phyloP scores from a whole-genome alignment of 192 early-diverging fungal genomes.

The Umbelopsis isabellina region DNA sequence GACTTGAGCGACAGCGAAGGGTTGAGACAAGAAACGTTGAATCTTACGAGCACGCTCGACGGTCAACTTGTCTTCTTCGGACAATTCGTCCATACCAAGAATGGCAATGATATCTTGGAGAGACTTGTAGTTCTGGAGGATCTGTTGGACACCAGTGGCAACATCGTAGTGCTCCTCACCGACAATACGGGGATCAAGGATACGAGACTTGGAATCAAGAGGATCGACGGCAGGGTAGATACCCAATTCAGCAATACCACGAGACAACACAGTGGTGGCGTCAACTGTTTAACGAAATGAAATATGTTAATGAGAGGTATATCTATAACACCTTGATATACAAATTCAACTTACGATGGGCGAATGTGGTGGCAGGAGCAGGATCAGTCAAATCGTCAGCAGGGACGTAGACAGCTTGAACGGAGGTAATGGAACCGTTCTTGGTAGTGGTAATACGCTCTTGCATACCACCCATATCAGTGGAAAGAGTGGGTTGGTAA shows the following conservation, averaged over 20 bases:
- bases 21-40: constrained; percentile 99
- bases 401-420: constrained; percentile 96
- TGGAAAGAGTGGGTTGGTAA: constrained; percentile 98
- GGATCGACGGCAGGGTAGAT: constrained; percentile 97
- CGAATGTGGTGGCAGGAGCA: constrained; percentile 97
- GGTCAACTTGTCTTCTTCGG: constrained; percentile 87
- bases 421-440: constrained; percentile 98
- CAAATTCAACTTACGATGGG: constrained; percentile 58
- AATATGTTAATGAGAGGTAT: not conserved
- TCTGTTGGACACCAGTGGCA: constrained; percentile 93
- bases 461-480: constrained; percentile 99
- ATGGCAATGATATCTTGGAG: constrained; percentile 99
- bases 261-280: constrained; percentile 97
- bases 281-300: constrained; percentile 56
- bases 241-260: constrained; percentile 97
- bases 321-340: too few species aligned
- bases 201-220: constrained; percentile 98
- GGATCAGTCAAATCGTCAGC: constrained; percentile 99
- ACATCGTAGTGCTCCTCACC: constrained; percentile 94
- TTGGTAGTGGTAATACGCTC: constrained; percentile 99
- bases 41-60: constrained; percentile 99
- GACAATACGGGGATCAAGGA: constrained; percentile 97
- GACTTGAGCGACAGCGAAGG: constrained; percentile 94
- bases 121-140: constrained; percentile 98
- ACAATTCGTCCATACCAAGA: constrained; percentile 99